These are phyloP conservation scores for Cladobotryum protrusum DNA, from an alignment of 2,329 filamentous ascomycete species.

Conservation along the genomic window DNA sequence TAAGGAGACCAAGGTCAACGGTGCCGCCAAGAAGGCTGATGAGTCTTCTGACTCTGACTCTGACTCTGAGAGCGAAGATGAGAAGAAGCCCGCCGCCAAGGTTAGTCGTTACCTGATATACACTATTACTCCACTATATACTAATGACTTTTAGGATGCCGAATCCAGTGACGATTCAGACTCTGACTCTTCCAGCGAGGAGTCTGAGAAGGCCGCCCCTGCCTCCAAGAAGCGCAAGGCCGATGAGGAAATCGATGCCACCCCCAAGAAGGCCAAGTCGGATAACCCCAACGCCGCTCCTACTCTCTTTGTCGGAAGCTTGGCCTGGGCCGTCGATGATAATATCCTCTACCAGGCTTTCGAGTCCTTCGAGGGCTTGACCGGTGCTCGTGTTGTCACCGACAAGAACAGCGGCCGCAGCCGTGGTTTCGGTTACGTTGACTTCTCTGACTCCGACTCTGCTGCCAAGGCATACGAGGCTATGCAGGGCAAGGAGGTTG, in stretches of 20 bases:
- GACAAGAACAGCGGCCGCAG: conserved; percentile 76
- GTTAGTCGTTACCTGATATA: conserved; percentile 17
- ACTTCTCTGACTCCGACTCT: conserved; percentile 64
- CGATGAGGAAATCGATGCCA: conserved; percentile 43
- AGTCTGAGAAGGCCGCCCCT: conserved; percentile 33
- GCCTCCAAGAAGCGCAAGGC: conserved; percentile 44
- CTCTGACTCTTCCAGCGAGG: conserved; percentile 27
- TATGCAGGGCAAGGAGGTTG: conserved; percentile 69
- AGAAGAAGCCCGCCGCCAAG: conserved; percentile 22
- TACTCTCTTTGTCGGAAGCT: conserved; percentile 83
- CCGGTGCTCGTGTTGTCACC: conserved; percentile 71
- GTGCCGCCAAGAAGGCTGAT: conserved; percentile 21
- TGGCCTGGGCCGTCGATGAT: conserved; percentile 88
- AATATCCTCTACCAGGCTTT: conserved; percentile 76
- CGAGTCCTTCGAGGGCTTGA: conserved; percentile 67
- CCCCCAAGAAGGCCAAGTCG: conserved; percentile 63
- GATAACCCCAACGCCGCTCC: conserved; percentile 36
- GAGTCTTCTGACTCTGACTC: conserved; percentile 30
- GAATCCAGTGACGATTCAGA: conserved; percentile 26
- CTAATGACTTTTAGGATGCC: conserved; percentile 15
- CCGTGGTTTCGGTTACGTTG: conserved; percentile 90
- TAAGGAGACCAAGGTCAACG: conserved; percentile 10
- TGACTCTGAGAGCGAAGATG: conserved; percentile 25
- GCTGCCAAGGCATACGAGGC: conserved; percentile 66
- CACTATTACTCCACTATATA: not conserved